Percentiles rank a stretch among this genome's conserved stretches.
phyloP scores from a whole-genome alignment of 139 green algal genomes.

The Coelastrella sp. region DNA sequence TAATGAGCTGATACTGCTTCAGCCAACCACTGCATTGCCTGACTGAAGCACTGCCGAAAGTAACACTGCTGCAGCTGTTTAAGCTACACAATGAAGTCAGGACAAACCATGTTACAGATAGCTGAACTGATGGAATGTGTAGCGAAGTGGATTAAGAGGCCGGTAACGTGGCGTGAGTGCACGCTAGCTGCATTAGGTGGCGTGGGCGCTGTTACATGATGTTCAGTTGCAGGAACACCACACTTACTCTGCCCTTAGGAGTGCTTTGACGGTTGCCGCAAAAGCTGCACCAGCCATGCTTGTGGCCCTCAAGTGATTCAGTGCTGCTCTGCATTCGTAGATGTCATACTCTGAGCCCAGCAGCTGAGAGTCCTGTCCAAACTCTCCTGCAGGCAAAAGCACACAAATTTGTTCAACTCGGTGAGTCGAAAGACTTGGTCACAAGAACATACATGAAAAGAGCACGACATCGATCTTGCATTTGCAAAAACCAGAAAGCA shows the following conservation, averaged over 20 bases:
- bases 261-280: not conserved
- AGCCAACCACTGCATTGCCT: no score
- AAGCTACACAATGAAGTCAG: no score
- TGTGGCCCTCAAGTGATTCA: constrained; percentile 47
- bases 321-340: constrained; percentile 58
- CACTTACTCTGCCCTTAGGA: constrained; percentile 40
- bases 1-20: no score
- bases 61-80: no score
- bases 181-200: no score
- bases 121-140: no score
- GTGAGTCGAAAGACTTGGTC: no score
- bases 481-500: not conserved
- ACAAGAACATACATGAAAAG: not conserved
- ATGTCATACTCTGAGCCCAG: constrained; percentile 54
- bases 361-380: constrained; percentile 56
- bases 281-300: constrained; percentile 40
- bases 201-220: no score
- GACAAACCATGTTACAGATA: no score
- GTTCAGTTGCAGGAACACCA: not conserved
- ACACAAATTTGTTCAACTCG: not conserved
- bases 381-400: constrained; percentile 53
- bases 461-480: not conserved
- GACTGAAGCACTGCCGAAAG: no score
- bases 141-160: no score
- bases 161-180: no score